Percentiles rank a stretch among this genome's conserved stretches.
These are phyloP conservation scores for Coniochaeta sp. DNA, from an alignment of 2,329 filamentous ascomycete genomes.

Conservation along the genomic window DNA sequence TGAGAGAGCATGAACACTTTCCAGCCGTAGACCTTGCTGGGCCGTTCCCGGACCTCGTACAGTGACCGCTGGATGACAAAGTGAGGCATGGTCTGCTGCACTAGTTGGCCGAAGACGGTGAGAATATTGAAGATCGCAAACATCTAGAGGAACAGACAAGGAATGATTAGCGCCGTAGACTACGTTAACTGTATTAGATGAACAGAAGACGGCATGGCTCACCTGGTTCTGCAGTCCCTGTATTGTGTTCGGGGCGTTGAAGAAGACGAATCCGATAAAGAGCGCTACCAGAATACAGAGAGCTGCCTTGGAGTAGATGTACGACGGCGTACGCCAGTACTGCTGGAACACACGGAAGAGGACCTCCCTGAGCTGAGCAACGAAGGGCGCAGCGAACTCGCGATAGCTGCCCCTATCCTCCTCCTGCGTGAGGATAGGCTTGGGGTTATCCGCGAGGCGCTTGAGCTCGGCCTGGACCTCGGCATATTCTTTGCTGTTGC, in stretches of 20 bases:
- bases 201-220: background rate
- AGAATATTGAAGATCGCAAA: slow-evolving; percentile 80
- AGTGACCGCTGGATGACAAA: slow-evolving; percentile 76
- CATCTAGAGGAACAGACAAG: slow-evolving; percentile 45
- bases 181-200: background rate
- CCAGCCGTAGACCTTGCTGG: slow-evolving; percentile 80
- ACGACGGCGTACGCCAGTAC: slow-evolving; percentile 84
- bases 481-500: slow-evolving; percentile 46
- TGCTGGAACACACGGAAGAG: slow-evolving; percentile 75
- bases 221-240: slow-evolving; percentile 67
- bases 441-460: slow-evolving; percentile 43
- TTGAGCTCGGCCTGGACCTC: slow-evolving; percentile 51
- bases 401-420: slow-evolving; percentile 44
- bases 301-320: slow-evolving; percentile 76
- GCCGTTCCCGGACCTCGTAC: slow-evolving; percentile 79
- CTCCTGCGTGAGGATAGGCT: slow-evolving; percentile 18
- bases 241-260: slow-evolving; percentile 60
- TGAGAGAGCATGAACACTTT: slow-evolving; percentile 78
- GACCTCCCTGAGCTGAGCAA: slow-evolving; percentile 59
- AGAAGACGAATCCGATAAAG: slow-evolving; percentile 80
- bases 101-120: slow-evolving; percentile 73
- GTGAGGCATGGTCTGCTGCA: slow-evolving; percentile 78
- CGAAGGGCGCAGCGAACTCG: slow-evolving; percentile 76
- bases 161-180: background rate
- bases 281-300: slow-evolving; percentile 60